Evolutionary conservation across 345 rosid species (phyloP), one percentile per base, ranked within the genome.

Genomic region (Noccaea bulbosa): DNA sequence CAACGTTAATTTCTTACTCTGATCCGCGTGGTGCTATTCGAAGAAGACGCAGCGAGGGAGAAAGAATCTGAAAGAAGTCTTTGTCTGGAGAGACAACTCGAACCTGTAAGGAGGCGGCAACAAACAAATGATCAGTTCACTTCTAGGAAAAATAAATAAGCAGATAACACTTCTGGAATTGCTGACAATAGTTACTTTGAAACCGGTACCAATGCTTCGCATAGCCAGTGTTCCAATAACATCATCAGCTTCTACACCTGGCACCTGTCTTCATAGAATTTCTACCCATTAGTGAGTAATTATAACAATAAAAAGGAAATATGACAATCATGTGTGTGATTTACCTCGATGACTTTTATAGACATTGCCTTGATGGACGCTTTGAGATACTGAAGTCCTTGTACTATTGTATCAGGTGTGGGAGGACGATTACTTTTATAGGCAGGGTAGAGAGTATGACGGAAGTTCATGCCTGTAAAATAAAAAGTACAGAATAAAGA

Each of bases 211-310:
- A 58, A 91, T 85, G 85, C 95, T 91, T 81, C 89, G 90, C 38
- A 71, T 58, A 62, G 96, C 97, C 84, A 94, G 74, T 17, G 99
- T 91, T 65, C 99, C 99, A 71, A 94, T 89, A 64, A 94, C 99
- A 70, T 94, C 99, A 74, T 91, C 97, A 52, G 99, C 99, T 86
- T 94, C 99, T 67, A 94, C 99, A 61, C 99, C 97, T 44, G 95
- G 91, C 69, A 91, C 93, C 97, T 93, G 82, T 64, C 79, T 72
- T 81, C 39, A 22, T 16, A 46, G 52, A 62, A 69, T 63, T 70
- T 71, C 69, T 46, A 70, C 68, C 46, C 54, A 68, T 77, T 58
- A 77, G 57, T 73, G 47, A 77, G 52, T n/a, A 45, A 64, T 59
- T 11, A 76, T 7, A 14, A 78, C 10, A 11, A 53, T 65, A 14